Base-by-base conservation (phyloP, 495 filamentous ascomycete genomes). In the Lichina pygmaea region DNA sequence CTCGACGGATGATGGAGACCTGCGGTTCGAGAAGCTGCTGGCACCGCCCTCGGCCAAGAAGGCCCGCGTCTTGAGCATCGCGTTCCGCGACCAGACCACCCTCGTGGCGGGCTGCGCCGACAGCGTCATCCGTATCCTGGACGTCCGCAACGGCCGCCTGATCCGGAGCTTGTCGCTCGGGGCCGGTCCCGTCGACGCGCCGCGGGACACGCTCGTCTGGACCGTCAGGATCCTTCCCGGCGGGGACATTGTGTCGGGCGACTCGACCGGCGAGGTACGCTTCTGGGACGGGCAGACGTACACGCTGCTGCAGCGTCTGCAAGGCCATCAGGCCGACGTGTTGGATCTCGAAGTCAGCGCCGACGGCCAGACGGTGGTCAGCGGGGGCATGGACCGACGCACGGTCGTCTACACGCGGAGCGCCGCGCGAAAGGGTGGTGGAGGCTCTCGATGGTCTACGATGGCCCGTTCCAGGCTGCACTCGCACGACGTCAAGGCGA, bases 231-330 rank as follows among this genome's bases (percentile, higher is more conserved):
- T 75, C 51, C 65, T 94, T 34, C 68, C 73, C 10, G 77, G 86
- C 54, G 86, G 86, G 30, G 81, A 85, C 42, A 81, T 99, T 47
- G 78, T 99, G 11, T 91, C 85, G 9, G 91, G 81, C 41, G 86
- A 94, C 59, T 95, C 89, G 13, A 84, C 82, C 8, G 89, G 89
- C 33, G 81, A 93, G 54, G 65, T 99, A 8, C 73, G 78, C 44
- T 83, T 95, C 57, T 95, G 81, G 78, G 84, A 94, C 58, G 82
- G 80, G 34, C 86, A 77, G 63, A 91, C 76, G 43, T 91, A 86
- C 52, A 77, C 83, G 6, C 73, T 93, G 36, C 63, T 74, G 31
- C 89, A 95, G 56, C 69, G 86, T 43, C 69, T 95, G 43, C 71
- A 82, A 54, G 70, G 77, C 13, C 89, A 95, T 51, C 71, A 77